These are phyloP conservation scores for Polysphondylium violaceum DNA, from an alignment of 78 protist genomes.

Conservation along the genomic window DNA sequence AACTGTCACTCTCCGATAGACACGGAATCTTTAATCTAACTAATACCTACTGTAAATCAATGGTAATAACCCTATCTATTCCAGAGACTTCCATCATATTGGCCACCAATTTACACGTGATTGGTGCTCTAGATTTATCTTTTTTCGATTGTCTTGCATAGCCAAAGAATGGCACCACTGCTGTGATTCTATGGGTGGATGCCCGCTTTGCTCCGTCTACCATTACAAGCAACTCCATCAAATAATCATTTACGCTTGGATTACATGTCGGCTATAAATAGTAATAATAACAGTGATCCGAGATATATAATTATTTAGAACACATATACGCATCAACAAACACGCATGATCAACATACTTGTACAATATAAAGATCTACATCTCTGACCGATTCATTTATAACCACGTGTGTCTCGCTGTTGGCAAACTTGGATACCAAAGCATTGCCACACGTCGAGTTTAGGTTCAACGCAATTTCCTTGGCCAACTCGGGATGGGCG, in stretches of 20 bases:
- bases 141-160: conserved; percentile 89
- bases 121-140: conserved; percentile 89
- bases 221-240: conserved; percentile 92
- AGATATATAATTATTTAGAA: neutral
- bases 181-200: conserved; percentile 87
- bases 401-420: conserved; percentile 70
- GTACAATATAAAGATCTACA: conserved; percentile 72
- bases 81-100: conserved; percentile 90
- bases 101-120: conserved; percentile 90
- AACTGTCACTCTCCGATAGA: neutral
- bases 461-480: conserved; percentile 45
- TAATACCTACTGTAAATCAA: conserved; percentile 89
- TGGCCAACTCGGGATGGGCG: conserved; percentile 79
- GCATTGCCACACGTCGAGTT: conserved; percentile 35
- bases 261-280: conserved; percentile 80
- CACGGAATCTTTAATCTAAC: neutral
- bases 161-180: conserved; percentile 89
- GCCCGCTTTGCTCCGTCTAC: conserved; percentile 89
- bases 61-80: conserved; percentile 88
- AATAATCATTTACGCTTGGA: conserved; percentile 78
- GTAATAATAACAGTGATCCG: no score
- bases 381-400: conserved; percentile 80
- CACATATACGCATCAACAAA: neutral
- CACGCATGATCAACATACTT: conserved; percentile 21
- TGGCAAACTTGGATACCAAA: conserved; percentile 82